Evolutionary conservation across 106 monocot genomes (phyloP).

Genomic region (Allium cepa): DNA sequence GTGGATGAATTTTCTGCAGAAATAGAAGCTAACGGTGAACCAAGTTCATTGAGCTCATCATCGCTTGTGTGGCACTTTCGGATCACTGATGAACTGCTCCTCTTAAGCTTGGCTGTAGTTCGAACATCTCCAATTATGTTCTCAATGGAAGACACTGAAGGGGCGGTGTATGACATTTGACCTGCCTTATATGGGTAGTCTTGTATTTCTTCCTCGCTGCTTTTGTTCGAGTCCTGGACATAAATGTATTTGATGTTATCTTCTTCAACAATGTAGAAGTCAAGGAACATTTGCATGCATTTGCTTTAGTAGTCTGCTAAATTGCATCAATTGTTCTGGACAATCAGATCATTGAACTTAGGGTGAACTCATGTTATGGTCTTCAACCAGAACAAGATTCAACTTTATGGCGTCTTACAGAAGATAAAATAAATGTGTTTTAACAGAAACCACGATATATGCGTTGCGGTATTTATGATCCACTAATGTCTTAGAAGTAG

Average conservation of each 20-base stretch:
- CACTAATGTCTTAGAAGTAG: too few relatives aligned
- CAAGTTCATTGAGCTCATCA: constrained; percentile 86
- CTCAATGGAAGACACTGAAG: constrained; percentile 32
- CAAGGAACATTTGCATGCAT: too few relatives aligned
- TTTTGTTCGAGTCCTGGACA: constrained; percentile 31
- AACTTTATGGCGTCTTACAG: not conserved
- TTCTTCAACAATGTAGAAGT: not conserved
- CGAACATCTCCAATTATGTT: constrained; percentile 34
- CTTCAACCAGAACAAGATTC: not conserved
- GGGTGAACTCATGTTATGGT: not conserved
- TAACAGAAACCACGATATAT: too few relatives aligned
- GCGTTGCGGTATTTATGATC: too few relatives aligned
- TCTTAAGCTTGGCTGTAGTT: constrained; percentile 10
- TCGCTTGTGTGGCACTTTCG: constrained; percentile 77
- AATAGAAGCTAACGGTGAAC: constrained; percentile 49
- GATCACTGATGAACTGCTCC: constrained; percentile 43
- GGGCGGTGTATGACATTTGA: constrained; percentile 48
- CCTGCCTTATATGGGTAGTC: constrained; percentile 45
- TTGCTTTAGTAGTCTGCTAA: too few relatives aligned
- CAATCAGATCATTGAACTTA: not conserved
- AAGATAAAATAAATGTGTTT: not conserved
- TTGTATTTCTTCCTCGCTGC: constrained; percentile 26
- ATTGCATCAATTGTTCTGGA: not conserved
- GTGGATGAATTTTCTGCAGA: constrained; percentile 19
- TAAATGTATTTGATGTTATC: not conserved